Evolutionary conservation across 2,329 filamentous ascomycete genomes (phyloP).

Genomic region (Volutella citrinella): DNA sequence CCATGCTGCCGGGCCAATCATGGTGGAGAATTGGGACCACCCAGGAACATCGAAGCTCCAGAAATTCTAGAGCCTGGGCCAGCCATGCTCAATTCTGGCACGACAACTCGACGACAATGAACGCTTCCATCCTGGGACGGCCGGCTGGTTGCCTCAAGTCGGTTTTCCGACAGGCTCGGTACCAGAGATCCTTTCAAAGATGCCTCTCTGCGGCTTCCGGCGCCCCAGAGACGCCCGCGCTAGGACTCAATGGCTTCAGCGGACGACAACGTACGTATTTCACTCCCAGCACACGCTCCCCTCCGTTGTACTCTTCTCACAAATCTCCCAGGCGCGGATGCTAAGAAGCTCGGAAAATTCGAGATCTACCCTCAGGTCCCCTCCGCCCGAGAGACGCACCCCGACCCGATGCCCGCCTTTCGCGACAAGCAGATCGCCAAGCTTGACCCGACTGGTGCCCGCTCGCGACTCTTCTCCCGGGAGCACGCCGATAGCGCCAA

Average conservation of each 20-base stretch:
- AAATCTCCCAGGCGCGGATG: constrained; percentile 35
- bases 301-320: no score
- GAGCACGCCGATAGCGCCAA: constrained; percentile 75
- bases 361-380: constrained; percentile 54
- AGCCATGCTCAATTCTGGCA: constrained; percentile 17
- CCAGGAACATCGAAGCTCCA: constrained; percentile 17
- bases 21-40: constrained; percentile 14
- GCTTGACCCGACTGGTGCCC: constrained; percentile 82
- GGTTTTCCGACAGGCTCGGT: constrained; percentile 56
- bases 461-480: constrained; percentile 76
- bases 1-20: constrained; percentile 36
- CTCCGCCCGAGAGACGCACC: constrained; percentile 52
- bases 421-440: constrained; percentile 65
- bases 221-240: constrained; percentile 18
- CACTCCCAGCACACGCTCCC: no score
- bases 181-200: constrained; percentile 42
- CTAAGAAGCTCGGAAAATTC: constrained; percentile 39
- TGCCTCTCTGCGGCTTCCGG: constrained; percentile 44
- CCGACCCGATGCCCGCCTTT: constrained; percentile 67
- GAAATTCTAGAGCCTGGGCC: constrained; percentile 24
- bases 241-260: constrained; percentile 23
- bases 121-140: constrained; percentile 61
- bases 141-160: constrained; percentile 70
- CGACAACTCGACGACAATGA: constrained; percentile 43
- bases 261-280: constrained; percentile 33